phyloP scores from a whole-genome alignment of 441 rosid species.

The Erysimum cheiri region DNA sequence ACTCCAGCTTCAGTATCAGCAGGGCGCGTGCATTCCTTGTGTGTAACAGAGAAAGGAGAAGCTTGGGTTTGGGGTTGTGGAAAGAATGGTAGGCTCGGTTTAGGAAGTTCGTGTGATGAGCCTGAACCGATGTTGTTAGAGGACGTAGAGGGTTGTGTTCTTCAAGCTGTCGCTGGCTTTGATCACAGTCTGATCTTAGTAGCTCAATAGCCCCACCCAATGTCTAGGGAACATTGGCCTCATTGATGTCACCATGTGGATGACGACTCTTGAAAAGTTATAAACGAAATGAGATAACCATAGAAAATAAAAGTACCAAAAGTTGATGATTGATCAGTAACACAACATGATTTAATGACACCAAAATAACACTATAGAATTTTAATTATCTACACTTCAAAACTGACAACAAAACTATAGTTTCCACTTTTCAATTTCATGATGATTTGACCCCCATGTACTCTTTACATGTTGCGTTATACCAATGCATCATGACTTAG shows the following conservation, averaged over 20 bases:
- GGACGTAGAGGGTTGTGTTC: slow-evolving; percentile 59
- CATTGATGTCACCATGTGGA: not conserved
- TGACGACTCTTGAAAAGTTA: not conserved
- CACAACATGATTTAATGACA: no score
- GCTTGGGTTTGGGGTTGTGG: slow-evolving; percentile 95
- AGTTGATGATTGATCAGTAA: no score
- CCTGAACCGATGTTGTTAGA: slow-evolving; percentile 66
- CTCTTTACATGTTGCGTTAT: no score
- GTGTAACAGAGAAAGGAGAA: slow-evolving; percentile 68
- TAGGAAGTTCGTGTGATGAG: slow-evolving; percentile 81
- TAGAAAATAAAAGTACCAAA: no score
- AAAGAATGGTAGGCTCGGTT: slow-evolving; percentile 85
- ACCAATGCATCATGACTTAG: no score
- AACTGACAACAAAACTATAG: no score
- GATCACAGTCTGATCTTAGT: slow-evolving; percentile 79
- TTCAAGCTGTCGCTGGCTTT: slow-evolving; percentile 79
- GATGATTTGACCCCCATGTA: no score
- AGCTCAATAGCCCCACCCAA: slow-evolving; percentile 37
- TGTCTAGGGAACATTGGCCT: not conserved
- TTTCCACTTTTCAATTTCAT: no score
- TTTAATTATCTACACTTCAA: no score
- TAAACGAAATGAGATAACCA: not conserved
- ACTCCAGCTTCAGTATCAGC: slow-evolving; percentile 58
- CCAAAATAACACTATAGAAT: no score
- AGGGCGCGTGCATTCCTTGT: slow-evolving; percentile 82